Conservation (phyloP, 2,329 filamentous ascomycete genomes). For the Hypoxylon sp. region DNA sequence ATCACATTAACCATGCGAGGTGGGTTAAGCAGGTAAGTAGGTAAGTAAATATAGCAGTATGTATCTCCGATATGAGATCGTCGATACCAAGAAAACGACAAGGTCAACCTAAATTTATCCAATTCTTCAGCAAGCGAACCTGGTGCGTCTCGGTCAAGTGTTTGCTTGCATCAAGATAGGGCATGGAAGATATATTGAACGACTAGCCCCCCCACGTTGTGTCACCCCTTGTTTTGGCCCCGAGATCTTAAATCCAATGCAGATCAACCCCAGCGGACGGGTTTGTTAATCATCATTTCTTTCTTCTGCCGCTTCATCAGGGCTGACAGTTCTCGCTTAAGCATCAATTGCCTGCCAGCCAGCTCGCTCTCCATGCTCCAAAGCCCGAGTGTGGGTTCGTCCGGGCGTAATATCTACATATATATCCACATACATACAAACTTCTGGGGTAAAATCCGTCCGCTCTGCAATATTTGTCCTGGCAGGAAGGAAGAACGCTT, state of each 20-base stretch:
- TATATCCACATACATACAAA: too few relatives aligned
- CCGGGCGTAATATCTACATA: constrained; percentile 11
- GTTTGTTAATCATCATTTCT: constrained; percentile 28
- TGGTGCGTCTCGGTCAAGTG: background rate
- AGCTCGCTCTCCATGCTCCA: too few relatives aligned
- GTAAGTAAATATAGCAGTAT: too few relatives aligned
- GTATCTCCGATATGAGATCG: too few relatives aligned
- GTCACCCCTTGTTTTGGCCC: constrained; percentile 25
- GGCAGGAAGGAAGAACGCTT: constrained; percentile 4
- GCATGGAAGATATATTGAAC: constrained; percentile 12
- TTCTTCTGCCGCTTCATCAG: constrained; percentile 24
- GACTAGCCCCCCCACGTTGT: constrained; percentile 29
- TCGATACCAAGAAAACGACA: too few relatives aligned
- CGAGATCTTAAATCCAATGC: constrained; percentile 29
- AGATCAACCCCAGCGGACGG: constrained; percentile 29
- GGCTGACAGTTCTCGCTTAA: constrained; percentile 12
- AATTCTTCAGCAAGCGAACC: constrained; percentile 5
- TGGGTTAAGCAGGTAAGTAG: too few relatives aligned
- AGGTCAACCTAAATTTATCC: background rate
- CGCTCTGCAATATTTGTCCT: constrained; percentile 4
- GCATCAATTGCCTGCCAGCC: constrained; percentile 4
- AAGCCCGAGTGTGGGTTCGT: constrained; percentile 1
- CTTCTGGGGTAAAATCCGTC: constrained; percentile 21
- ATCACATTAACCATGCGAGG: too few relatives aligned
- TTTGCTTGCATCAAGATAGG: constrained; percentile 6